Conservation (phyloP, 441 rosid genomes). For the Jatropha podagrica region DNA sequence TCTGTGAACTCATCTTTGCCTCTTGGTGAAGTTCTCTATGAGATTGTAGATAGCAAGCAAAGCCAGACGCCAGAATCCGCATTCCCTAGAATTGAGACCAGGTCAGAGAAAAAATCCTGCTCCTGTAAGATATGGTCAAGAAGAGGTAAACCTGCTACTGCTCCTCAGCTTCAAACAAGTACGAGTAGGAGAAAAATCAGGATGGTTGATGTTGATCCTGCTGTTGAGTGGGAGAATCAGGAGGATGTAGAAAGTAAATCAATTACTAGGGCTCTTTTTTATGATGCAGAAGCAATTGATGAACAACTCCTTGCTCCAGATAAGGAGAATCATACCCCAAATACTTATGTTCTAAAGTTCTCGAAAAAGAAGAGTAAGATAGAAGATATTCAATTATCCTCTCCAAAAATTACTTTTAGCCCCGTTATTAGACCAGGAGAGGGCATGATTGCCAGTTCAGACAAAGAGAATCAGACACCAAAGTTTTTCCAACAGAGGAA, state of each 20-base stretch:
- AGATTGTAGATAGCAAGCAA: conserved; percentile 31
- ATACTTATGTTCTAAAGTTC: conserved; percentile 41
- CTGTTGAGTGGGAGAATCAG: conserved; percentile 30
- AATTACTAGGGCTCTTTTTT: conserved; percentile 29
- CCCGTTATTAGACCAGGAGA: conserved; percentile 37
- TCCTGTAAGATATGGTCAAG: conserved; percentile 63
- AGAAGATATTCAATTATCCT: conserved; percentile 37
- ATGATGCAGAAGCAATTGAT: conserved; percentile 40
- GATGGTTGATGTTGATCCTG: conserved; percentile 25
- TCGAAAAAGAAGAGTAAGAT: conserved; percentile 43
- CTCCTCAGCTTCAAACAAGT: conserved; percentile 59
- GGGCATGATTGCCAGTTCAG: conserved; percentile 32
- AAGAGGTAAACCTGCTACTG: conserved; percentile 64
- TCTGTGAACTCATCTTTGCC: conserved; percentile 36
- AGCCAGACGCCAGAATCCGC: conserved; percentile 38
- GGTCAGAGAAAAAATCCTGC: conserved; percentile 36
- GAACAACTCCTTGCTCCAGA: conserved; percentile 65
- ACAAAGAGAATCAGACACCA: conserved; percentile 52
- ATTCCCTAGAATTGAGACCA: conserved; percentile 31
- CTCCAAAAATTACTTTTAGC: conserved; percentile 29
- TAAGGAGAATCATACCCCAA: conserved; percentile 82
- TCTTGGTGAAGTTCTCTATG: conserved; percentile 27
- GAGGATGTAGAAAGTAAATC: conserved; percentile 33
- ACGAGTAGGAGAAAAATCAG: conserved; percentile 40
- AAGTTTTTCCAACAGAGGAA: conserved; percentile 34